These are phyloP conservation scores for Thalassiosira gravida DNA, from an alignment of 352 stramenopile genomes.

Conservation along the genomic window DNA sequence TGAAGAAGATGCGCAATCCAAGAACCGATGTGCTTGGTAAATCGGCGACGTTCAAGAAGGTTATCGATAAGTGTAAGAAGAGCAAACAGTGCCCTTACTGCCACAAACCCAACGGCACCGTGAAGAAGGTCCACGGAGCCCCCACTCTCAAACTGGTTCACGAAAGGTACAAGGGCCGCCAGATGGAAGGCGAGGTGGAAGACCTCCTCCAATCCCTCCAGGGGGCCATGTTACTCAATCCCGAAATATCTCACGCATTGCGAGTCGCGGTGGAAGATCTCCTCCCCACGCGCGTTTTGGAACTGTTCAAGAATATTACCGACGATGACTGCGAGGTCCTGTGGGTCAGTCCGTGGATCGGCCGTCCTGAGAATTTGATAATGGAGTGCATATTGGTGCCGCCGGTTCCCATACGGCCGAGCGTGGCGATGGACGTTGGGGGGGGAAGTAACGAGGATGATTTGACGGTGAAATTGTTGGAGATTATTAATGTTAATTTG, in stretches of 20 bases:
- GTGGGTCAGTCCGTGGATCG: constrained; percentile 93
- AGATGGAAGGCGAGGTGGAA: constrained; percentile 76
- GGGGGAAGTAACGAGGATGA: constrained; percentile 97
- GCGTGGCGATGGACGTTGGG: constrained; percentile 95
- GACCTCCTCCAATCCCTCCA: constrained; percentile 71
- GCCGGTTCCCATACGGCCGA: constrained; percentile 97
- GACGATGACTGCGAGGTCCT: constrained; percentile 97
- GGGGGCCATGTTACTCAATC: constrained; percentile 70
- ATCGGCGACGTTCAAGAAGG: constrained; percentile 89
- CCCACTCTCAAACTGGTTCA: constrained; percentile 98
- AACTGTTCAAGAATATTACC: constrained; percentile 94
- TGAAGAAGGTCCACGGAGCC: constrained; percentile 95
- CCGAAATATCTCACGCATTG: constrained; percentile 63
- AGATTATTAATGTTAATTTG: constrained; percentile 99
- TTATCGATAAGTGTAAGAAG: constrained; percentile 97
- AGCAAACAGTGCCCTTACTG: constrained; percentile 93
- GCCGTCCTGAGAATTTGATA: constrained; percentile 96
- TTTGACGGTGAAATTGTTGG: constrained; percentile 97
- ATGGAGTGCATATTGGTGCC: constrained; percentile 96
- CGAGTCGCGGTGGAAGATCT: constrained; percentile 83
- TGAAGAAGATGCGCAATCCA: constrained; percentile 90
- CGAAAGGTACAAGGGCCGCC: constrained; percentile 91
- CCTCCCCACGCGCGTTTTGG: constrained; percentile 86
- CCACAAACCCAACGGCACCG: constrained; percentile 93
- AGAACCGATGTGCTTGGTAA: constrained; percentile 86